phyloP scores from a whole-genome alignment of 345 rosid species.

The Lagerstroemia speciosa region DNA sequence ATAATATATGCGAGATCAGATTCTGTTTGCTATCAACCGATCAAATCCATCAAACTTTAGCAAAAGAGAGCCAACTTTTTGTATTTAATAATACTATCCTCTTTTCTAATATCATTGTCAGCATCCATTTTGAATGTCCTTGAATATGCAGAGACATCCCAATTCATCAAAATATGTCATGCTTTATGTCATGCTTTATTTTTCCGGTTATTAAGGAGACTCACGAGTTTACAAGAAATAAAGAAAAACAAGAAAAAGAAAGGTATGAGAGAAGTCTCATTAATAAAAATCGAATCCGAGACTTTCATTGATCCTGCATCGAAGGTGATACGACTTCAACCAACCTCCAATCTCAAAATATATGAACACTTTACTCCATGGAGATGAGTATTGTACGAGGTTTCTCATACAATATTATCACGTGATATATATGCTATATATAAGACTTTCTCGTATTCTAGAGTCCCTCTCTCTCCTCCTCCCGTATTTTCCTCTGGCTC shows the following conservation, averaged over 20 bases:
- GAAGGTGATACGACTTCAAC: too few relatives aligned
- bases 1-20: neutral
- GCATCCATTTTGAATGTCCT: neutral
- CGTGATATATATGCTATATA: too few relatives aligned
- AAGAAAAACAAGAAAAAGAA: neutral
- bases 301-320: too few relatives aligned
- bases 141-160: neutral
- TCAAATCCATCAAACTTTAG: neutral
- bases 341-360: too few relatives aligned
- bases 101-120: neutral
- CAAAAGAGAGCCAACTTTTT: neutral
- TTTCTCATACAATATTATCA: too few relatives aligned
- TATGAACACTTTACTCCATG: too few relatives aligned
- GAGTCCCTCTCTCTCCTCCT: too few relatives aligned
- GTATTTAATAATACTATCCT: neutral
- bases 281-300: too few relatives aligned
- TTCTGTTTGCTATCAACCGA: neutral
- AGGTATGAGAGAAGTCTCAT: neutral
- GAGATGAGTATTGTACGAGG: too few relatives aligned
- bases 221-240: too few relatives aligned
- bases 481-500: too few relatives aligned
- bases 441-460: too few relatives aligned
- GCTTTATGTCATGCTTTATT: neutral
- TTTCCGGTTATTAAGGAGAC: neutral
- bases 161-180: neutral